Conservation (phyloP, 305 asterid genomes). For the Nicotiana rustica region DNA sequence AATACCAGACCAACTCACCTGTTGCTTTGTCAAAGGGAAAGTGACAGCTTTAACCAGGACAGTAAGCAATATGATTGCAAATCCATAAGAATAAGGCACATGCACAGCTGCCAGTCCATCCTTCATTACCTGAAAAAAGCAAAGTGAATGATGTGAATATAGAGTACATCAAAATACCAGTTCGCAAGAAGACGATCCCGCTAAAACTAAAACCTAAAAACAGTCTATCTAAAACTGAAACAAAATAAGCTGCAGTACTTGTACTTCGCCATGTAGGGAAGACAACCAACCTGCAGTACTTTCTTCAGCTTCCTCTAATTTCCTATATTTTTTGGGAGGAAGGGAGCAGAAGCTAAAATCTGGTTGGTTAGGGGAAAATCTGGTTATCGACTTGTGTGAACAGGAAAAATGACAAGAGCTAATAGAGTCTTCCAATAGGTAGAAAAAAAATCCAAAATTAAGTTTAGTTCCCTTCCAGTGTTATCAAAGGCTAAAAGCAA, state of each 20-base stretch:
- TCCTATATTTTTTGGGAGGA: not conserved
- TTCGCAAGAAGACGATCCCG: not conserved
- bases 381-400: not conserved
- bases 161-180: not conserved
- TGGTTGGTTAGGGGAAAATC: not conserved
- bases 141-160: slow-evolving; percentile 35
- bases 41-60: slow-evolving; percentile 90
- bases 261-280: not conserved
- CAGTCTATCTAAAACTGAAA: slow-evolving; percentile 1
- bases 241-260: slow-evolving; percentile 20
- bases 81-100: slow-evolving; percentile 96
- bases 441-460: not conserved
- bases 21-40: slow-evolving; percentile 95
- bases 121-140: slow-evolving; percentile 75
- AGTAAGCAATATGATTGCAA: slow-evolving; percentile 94
- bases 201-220: not conserved
- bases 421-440: not conserved
- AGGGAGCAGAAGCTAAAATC: slow-evolving; percentile 6
- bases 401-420: not conserved
- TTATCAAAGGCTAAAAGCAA: slow-evolving; percentile 18
- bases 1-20: slow-evolving; percentile 58
- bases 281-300: not conserved
- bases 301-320: not conserved
- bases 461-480: not conserved
- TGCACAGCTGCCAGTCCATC: slow-evolving; percentile 88